Base-by-base conservation (phyloP, 495 filamentous ascomycete species). In the Chlorociboria aeruginascens region DNA sequence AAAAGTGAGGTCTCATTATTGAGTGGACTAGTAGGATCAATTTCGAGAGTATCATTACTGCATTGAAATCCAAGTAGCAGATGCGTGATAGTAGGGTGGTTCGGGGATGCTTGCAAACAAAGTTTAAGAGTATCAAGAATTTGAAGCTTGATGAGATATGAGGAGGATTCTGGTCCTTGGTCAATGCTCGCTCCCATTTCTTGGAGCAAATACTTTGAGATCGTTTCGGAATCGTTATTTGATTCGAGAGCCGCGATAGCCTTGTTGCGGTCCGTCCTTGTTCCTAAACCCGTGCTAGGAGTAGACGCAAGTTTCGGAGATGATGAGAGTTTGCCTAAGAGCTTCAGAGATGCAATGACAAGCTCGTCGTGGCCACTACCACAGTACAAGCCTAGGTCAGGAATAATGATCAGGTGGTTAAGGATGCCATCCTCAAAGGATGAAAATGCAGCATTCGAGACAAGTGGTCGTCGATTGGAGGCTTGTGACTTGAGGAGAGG, bases 341-440 rank as follows among this genome's bases (percentile, higher is more conserved):
- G 70, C 30, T 77, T 75, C 61, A 99, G 66, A 14, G 89, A 86
- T 7, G 73, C 78, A 45, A 90, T 63, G 1, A 83, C 83, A 35
- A 97, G 73, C 14, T 81, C 73, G 42, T 81, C 70, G 49, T 94
- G 82, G 1, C 83, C 81, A 33, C 86, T 78, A 34, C 85, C 84
- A 55, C 86, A 86, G 59, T 89, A 97, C 3, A 84, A 72, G 20
- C 86, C 89, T 28, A 97, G 66, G 48, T 84, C 78, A 7, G 84
- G 79, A 35, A 96, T 70, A 36, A 95, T 66, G 12, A 72, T 61
- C 32, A 97, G 65, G 54, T 89, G 82, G 54, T 81, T 85, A 45
- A 95, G 70, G 34, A 99, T 70, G 20, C 85, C 90, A 53, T 97
- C 93, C 63, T 99, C 93, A 59, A 97, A 89, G 1, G 83, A 87